Evolutionary conservation across 148 eudicot species (phyloP).

Genomic region (Rhododendron williamsianum): DNA sequence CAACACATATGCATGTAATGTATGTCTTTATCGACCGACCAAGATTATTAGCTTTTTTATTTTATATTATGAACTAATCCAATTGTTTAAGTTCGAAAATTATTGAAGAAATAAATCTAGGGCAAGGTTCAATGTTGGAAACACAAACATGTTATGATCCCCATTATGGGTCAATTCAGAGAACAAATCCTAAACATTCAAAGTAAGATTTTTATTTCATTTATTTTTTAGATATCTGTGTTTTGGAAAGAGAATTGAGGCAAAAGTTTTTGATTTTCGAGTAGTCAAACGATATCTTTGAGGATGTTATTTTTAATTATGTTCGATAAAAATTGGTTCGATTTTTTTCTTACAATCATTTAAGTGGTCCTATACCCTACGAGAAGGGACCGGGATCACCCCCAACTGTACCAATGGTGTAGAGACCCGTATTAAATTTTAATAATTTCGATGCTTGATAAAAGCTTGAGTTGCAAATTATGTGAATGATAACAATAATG

Average conservation of each 20-base stretch:
- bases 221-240: not conserved
- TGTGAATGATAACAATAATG: no score
- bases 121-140: constrained; percentile 4
- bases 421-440: no score
- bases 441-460: no score
- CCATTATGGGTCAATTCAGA: not conserved
- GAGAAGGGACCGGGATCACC: not conserved
- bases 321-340: not conserved
- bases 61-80: not conserved
- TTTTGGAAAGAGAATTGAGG: not conserved
- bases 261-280: not conserved
- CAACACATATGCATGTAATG: not conserved
- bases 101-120: not conserved
- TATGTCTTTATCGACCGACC: constrained; percentile 1
- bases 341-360: not conserved
- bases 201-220: not conserved
- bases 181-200: not conserved
- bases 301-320: not conserved
- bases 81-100: not conserved
- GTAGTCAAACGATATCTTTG: not conserved
- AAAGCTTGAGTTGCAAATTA: no score
- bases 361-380: no score
- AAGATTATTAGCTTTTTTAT: not conserved
- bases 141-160: not conserved
- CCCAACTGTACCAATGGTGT: no score